Evolutionary conservation across 495 filamentous ascomycete genomes (phyloP), one percentile per base, ranked within the genome.

Genomic region (Mytilinidion resinicola): DNA sequence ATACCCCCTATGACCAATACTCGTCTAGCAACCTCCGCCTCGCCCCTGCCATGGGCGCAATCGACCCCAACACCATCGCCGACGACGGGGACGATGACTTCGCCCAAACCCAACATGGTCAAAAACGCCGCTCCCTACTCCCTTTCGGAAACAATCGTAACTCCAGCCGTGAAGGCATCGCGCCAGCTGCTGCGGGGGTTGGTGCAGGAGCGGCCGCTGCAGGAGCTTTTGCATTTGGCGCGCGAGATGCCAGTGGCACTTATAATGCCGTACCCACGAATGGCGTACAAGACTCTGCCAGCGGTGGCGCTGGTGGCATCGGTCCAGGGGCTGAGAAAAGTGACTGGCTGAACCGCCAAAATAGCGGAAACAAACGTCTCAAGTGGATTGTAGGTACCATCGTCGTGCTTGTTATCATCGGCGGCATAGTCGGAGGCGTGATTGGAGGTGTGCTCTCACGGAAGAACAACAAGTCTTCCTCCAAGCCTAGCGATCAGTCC

Each of bases 51-150:
- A 78, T 71, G 7, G 74, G 78, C 14, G 73, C 75, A 15, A 84
- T 95, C 51, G 85, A 95, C 66, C 89, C 90, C 0, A 81, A 86
- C 59, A 84, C 85, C 1, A 91, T 95, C 53, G 83, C 79, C 3
- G 90, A 96, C 65, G 90, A 95, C 64, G 89, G 86, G 8, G 90
- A 96, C 63, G 90, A 96, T 60, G 89, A 85, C 4, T 78, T 90
- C 48, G 69, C 55, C 14, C 57, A 53, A 55, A 19, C 35, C 25
- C 72, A 62, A 62, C 77, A 57, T 61, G 74, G 68, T 68, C 73
- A 70, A 21, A 70, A 65, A 44, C 70, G 72, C 52, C 70, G 63
- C 47, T 84, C 81, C 33, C 78, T 81, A 60, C 68, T 86, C 37
- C 80, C 80, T 60, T 67, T 84, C 10, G 76, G 75, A n/a, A 49